Conservation (phyloP, 2,329 filamentous ascomycete species). For the Xylaria arbuscula region DNA sequence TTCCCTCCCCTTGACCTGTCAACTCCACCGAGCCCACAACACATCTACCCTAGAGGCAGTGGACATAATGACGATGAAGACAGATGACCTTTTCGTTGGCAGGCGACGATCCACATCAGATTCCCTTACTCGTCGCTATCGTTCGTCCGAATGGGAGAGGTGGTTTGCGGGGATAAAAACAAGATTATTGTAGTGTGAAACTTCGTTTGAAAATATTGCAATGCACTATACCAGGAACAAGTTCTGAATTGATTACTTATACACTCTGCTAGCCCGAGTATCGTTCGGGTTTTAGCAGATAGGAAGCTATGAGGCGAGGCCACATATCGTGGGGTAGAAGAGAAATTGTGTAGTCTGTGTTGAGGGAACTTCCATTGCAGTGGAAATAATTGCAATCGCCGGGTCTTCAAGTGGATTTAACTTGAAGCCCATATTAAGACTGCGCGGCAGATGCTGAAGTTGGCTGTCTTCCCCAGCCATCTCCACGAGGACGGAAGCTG, state of each 20-base stretch:
- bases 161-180: constrained; percentile 25
- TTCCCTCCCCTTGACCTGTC: constrained; percentile 20
- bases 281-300: constrained; percentile 25
- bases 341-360: constrained; percentile 22
- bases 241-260: constrained; percentile 37
- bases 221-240: constrained; percentile 33
- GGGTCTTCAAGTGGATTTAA: constrained; percentile 9
- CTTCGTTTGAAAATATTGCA: constrained; percentile 21
- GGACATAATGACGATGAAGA: constrained; percentile 23
- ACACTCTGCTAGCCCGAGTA: constrained; percentile 36
- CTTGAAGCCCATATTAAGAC: constrained; percentile 29
- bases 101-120: constrained; percentile 28
- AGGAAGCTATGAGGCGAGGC: constrained; percentile 19
- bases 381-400: constrained; percentile 18
- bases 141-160: constrained; percentile 24
- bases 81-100: constrained; percentile 21
- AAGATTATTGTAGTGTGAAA: constrained; percentile 14
- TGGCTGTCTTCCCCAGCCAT: constrained; percentile 43
- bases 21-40: constrained; percentile 31
- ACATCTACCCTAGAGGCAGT: constrained; percentile 19
- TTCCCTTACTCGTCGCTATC: constrained; percentile 28
- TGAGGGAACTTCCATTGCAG: constrained; percentile 11
- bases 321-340: constrained; percentile 10
- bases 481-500: constrained; percentile 41
- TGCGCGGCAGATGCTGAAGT: constrained; percentile 31